A percentile compares a stretch with the other conserved stretches of the same genome.
phyloP scores from a whole-genome alignment of 176 grass and related monocot genomes.

The Pharus latifolius region DNA sequence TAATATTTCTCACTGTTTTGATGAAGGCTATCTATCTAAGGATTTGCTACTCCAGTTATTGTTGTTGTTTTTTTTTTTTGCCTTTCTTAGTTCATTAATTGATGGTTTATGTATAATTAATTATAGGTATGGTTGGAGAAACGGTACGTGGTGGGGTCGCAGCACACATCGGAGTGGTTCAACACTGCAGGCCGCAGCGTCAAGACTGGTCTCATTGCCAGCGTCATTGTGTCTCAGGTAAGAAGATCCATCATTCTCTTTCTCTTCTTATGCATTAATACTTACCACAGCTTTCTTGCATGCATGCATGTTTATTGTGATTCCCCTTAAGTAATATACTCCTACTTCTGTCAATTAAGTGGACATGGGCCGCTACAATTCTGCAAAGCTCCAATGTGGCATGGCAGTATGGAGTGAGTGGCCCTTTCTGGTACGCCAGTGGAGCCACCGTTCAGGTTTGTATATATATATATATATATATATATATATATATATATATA shows the following conservation, averaged over 20 bases:
- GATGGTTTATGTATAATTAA: not conserved
- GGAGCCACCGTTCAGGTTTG: slow-evolving; percentile 72
- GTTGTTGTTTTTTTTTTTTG: too few species aligned
- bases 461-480: too few species aligned
- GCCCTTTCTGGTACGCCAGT: slow-evolving; percentile 71
- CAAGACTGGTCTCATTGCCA: slow-evolving; percentile 76
- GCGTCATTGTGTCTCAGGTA: slow-evolving; percentile 76
- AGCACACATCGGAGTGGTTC: slow-evolving; percentile 72
- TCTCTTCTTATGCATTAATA: not conserved
- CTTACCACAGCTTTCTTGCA: too few species aligned
- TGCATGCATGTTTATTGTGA: too few species aligned
- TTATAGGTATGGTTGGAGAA: slow-evolving; percentile 85
- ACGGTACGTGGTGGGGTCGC: slow-evolving; percentile 49
- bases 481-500: not conserved
- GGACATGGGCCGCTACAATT: slow-evolving; percentile 78
- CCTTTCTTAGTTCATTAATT: too few species aligned
- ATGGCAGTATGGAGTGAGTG: slow-evolving; percentile 73
- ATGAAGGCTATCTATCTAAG: too few species aligned
- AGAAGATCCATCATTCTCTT: too few species aligned
- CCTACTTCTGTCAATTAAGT: slow-evolving; percentile 27
- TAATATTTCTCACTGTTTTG: too few species aligned
- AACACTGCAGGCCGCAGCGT: slow-evolving; percentile 71
- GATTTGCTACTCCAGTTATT: too few species aligned
- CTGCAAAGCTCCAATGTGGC: slow-evolving; percentile 81
- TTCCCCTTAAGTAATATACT: too few species aligned